Conservation (phyloP, 2,329 filamentous ascomycete genomes). For the Leptographium radiaticola region DNA sequence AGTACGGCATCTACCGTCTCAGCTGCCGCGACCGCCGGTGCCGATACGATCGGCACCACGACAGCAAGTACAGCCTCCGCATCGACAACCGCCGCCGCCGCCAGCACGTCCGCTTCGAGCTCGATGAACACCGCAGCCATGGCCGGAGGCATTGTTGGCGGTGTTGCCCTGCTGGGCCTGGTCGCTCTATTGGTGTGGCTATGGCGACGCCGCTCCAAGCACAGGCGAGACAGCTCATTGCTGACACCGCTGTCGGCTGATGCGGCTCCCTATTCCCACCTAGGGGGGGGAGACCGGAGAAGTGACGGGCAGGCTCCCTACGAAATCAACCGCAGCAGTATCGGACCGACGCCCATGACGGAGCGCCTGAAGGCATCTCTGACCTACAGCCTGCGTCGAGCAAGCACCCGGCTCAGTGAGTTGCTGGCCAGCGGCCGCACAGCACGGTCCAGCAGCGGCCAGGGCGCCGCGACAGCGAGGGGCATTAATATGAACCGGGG, state of each 20-base stretch:
- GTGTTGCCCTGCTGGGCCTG: constrained; percentile 30
- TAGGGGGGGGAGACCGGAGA: background rate
- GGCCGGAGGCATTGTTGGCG: constrained; percentile 38
- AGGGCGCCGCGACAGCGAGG: constrained; percentile 20
- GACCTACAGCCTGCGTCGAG: constrained; percentile 21
- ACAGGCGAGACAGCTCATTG: constrained; percentile 32
- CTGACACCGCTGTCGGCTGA: constrained; percentile 32
- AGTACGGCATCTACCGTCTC: too few relatives aligned
- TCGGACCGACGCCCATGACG: constrained; percentile 34
- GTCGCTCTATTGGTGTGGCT: constrained; percentile 38
- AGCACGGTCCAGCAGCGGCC: constrained; percentile 7
- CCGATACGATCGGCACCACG: background rate
- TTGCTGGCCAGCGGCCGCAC: constrained; percentile 13
- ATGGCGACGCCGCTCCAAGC: constrained; percentile 28
- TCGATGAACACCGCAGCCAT: constrained; percentile 27
- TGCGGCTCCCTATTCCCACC: constrained; percentile 6
- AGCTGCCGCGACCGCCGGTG: background rate
- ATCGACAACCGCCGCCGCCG: background rate
- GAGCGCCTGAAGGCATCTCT: constrained; percentile 27
- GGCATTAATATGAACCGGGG: constrained; percentile 36
- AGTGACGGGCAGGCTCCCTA: constrained; percentile 21
- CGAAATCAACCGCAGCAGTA: constrained; percentile 29
- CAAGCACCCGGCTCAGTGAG: constrained; percentile 22
- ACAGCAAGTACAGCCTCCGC: background rate
- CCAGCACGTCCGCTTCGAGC: constrained; percentile 13